Base-by-base conservation (phyloP, 345 rosid species). In the Hibiscus trionum region DNA sequence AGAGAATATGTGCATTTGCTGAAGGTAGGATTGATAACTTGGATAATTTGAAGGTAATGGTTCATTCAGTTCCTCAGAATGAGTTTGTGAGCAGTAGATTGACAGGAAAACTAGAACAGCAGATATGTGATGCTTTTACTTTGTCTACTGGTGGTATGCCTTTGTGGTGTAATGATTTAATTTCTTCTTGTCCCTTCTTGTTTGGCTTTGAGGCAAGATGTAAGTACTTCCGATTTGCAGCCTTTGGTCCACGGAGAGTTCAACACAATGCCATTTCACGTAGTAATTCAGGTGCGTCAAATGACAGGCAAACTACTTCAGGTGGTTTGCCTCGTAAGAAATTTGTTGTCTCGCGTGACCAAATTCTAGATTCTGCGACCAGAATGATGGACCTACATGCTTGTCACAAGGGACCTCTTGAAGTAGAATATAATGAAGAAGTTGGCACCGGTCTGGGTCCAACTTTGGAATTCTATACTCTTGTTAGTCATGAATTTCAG, bases 361-460 rank as follows among this genome's bases (percentile, higher is more conserved):
- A 19, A 12, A 78, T 94, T 79, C 84, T 94, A 73, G 93, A 86
- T 71, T 91, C 95, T 75, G 98, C 92, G 57, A 77, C 89, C 53
- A 80, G 84, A 73, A 84, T 94, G 95, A 91, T 94, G 97, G 91
- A 90, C 53, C 67, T 77, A 69, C 82, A 85, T 75, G 85, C 88
- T 11, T 64, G n/a, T 55, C 85, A 81, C 64, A 91, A 86, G 70
- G 87, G 80, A 42, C 86, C 88, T 16, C 73, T 94, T 73, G 98
- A 94, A 78, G 95, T 94, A 61, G 91, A 86, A 75, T 94, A 91
- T 72, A 77, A 77, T 79, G 98, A 88, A 81, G 98, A 94, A 88
- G 97, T 94, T 6, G 98, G 98, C 56, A 90, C 96, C 16, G 98
- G 98, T 74, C 96, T 94, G 74, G 98, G 98, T 79, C 98, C 98